These are phyloP conservation scores for Ceratobasidium sp. DNA, from an alignment of 1,284 basidiomycete genomes.

Conservation along the genomic window DNA sequence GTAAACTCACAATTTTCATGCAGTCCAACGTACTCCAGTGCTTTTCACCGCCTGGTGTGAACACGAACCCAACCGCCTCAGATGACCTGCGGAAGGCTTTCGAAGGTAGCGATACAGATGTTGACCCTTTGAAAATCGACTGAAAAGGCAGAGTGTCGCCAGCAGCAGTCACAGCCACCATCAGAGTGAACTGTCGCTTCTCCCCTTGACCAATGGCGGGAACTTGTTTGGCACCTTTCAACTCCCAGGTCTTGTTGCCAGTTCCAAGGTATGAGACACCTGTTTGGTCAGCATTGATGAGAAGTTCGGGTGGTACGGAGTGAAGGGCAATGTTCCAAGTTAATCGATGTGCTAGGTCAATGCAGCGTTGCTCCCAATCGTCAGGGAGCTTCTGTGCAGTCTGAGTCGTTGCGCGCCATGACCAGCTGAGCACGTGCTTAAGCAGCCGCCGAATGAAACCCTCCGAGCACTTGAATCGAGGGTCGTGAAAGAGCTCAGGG, in stretches of 20 bases:
- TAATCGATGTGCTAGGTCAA: not conserved
- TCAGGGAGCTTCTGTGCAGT: slow-evolving; percentile 39
- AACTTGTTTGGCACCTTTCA: not conserved
- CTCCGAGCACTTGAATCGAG: not conserved
- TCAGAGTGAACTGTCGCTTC: slow-evolving; percentile 29
- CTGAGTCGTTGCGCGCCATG: slow-evolving; percentile 18
- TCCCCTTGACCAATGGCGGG: slow-evolving; percentile 5
- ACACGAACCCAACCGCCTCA: not conserved
- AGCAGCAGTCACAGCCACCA: not conserved
- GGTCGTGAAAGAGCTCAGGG: not conserved
- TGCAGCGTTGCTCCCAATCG: slow-evolving; percentile 11
- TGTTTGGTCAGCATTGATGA: slow-evolving; percentile 12
- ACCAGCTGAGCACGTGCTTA: slow-evolving; percentile 11
- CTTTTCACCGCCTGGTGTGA: slow-evolving; percentile 7
- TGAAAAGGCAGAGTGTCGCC: slow-evolving; percentile 2
- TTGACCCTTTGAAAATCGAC: slow-evolving; percentile 7
- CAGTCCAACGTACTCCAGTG: slow-evolving; percentile 23
- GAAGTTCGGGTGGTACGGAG: not conserved
- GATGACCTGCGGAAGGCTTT: not conserved
- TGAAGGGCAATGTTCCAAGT: slow-evolving; percentile 14
- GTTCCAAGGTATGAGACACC: not conserved
- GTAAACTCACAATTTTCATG: slow-evolving; percentile 9
- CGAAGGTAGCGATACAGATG: slow-evolving; percentile 5
- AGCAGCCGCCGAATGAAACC: slow-evolving; percentile 17
- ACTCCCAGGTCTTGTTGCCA: slow-evolving; percentile 7